Percentiles rank a stretch among this genome's conserved stretches.
phyloP scores from a whole-genome alignment of 352 stramenopile genomes.

The Phytophthora multivora region DNA sequence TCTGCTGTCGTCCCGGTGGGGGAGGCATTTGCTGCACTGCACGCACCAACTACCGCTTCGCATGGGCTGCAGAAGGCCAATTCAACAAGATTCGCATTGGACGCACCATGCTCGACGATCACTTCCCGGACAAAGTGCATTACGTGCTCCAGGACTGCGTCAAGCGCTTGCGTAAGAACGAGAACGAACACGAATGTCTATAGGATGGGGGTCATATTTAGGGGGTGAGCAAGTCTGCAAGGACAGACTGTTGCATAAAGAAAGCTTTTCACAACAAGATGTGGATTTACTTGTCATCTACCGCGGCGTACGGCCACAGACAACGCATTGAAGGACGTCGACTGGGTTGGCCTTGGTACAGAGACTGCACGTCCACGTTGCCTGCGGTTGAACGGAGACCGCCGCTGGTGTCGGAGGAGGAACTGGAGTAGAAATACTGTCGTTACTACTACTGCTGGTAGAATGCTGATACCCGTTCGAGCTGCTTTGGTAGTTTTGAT shows the following conservation, averaged over 20 bases:
- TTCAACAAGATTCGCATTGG: slow-evolving; percentile 82
- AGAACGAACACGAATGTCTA: slow-evolving; percentile 36
- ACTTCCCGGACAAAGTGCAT: slow-evolving; percentile 90
- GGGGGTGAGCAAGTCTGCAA: neutral
- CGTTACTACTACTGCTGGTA: slow-evolving; percentile 18
- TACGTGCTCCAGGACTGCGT: slow-evolving; percentile 85
- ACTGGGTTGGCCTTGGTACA: slow-evolving; percentile 72
- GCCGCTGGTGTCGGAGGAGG: neutral
- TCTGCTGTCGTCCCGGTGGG: slow-evolving; percentile 79
- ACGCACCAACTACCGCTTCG: slow-evolving; percentile 82
- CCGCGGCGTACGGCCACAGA: slow-evolving; percentile 68
- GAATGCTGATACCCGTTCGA: slow-evolving; percentile 25
- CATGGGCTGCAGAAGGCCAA: slow-evolving; percentile 60
- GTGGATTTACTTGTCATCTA: slow-evolving; percentile 9
- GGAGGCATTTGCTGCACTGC: slow-evolving; percentile 83
- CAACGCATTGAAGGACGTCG: slow-evolving; percentile 58
- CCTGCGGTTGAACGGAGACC: neutral
- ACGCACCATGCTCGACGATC: slow-evolving; percentile 88
- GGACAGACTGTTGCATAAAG: slow-evolving; percentile 12
- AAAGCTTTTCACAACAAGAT: slow-evolving; percentile 7
- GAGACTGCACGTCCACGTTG: slow-evolving; percentile 68
- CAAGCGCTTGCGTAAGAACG: slow-evolving; percentile 47
- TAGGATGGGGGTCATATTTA: slow-evolving; percentile 29
- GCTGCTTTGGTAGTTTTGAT: slow-evolving; percentile 17
- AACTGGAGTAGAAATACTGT: slow-evolving; percentile 3